Evolutionary conservation across 1,284 basidiomycete genomes (phyloP).

Genomic region (Macrocystidia cucumis): DNA sequence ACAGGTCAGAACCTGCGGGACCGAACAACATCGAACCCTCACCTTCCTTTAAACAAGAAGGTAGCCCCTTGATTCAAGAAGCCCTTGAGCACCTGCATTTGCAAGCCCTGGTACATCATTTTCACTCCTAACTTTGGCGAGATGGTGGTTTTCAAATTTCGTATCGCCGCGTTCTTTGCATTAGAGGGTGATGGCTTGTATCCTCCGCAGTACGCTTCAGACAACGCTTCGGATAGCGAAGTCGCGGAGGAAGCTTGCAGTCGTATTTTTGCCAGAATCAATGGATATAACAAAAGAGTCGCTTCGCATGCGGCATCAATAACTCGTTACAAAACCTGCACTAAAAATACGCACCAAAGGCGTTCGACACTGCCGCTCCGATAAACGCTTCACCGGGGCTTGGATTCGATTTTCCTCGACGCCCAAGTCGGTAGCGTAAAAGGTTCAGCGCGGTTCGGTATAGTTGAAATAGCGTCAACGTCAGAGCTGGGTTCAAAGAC

Average conservation of each 20-base stretch:
- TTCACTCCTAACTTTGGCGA: constrained; percentile 18
- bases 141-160: constrained; percentile 15
- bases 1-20: neutral
- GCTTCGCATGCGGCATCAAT: too few relatives aligned
- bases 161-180: constrained; percentile 8
- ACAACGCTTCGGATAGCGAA: constrained; percentile 18
- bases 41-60: constrained; percentile 50
- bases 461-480: constrained; percentile 45
- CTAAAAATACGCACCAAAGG: constrained; percentile 21
- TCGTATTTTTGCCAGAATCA: constrained; percentile 51
- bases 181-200: constrained; percentile 6
- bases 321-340: constrained; percentile 4
- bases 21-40: constrained; percentile 6
- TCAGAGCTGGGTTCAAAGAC: constrained; percentile 47
- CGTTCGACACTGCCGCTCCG: constrained; percentile 43
- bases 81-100: constrained; percentile 46
- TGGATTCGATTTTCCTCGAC: constrained; percentile 16
- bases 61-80: constrained; percentile 50
- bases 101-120: constrained; percentile 44
- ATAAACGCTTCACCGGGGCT: constrained; percentile 38
- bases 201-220: constrained; percentile 24
- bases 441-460: constrained; percentile 29
- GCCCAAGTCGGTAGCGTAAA: constrained; percentile 7
- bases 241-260: constrained; percentile 30
- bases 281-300: constrained; percentile 39